Evolutionary conservation across 192 early-diverging fungal species (phyloP).

Genomic region (Backusella morwellensis): DNA sequence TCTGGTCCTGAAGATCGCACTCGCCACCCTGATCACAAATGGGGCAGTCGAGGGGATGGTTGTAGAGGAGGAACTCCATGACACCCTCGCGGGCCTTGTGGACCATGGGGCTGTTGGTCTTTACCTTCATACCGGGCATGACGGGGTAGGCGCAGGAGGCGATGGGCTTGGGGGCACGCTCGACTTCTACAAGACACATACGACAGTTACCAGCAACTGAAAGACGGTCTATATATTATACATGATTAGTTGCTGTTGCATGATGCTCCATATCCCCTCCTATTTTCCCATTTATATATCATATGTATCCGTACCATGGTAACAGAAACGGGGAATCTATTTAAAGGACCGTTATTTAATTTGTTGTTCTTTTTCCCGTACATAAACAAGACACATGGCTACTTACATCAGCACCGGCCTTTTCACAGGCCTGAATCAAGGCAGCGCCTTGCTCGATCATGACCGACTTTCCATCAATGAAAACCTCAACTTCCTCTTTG

Average conservation of each 20-base stretch:
- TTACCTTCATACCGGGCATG: conserved; percentile 95
- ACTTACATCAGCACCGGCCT: conserved; percentile 77
- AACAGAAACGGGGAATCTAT: conserved; percentile 75
- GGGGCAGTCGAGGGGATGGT: conserved; percentile 98
- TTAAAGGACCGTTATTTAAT: not conserved
- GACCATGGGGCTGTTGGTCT: conserved; percentile 92
- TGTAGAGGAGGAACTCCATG: conserved; percentile 92
- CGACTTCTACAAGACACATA: conserved; percentile 99
- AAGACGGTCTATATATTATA: conserved; percentile 74
- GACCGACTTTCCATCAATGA: conserved; percentile 89
- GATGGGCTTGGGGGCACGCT: conserved; percentile 92
- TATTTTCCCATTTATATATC: not conserved
- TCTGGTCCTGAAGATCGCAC: conserved; percentile 99
- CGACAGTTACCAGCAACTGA: conserved; percentile 98
- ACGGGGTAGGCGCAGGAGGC: conserved; percentile 98
- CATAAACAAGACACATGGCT: not conserved
- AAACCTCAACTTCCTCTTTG: conserved; percentile 78
- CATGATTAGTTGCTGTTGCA: not conserved
- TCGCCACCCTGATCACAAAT: conserved; percentile 99
- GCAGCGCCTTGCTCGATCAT: conserved; percentile 90
- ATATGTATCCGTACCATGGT: conserved; percentile 39
- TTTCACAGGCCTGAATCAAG: conserved; percentile 97
- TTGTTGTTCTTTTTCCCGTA: not conserved
- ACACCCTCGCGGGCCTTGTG: conserved; percentile 96
- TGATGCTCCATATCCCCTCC: not conserved